These are phyloP conservation scores for Adenanthera pavonina DNA, from an alignment of 306 rosid genomes.

Conservation along the genomic window DNA sequence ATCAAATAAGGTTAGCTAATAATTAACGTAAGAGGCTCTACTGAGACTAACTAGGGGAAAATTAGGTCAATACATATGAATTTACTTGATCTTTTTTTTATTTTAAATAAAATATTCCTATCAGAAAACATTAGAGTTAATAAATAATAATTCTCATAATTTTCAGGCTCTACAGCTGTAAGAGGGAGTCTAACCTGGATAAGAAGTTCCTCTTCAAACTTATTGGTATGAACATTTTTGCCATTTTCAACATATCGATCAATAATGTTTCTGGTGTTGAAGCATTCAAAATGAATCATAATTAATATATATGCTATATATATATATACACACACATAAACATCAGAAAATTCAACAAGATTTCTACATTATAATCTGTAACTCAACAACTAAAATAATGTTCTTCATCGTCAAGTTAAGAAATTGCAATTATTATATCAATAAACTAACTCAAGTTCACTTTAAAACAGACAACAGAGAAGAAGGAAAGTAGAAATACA, in stretches of 20 bases:
- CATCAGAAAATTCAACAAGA: neutral
- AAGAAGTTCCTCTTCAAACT: constrained; percentile 32
- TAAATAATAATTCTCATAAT: neutral
- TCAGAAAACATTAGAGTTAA: neutral
- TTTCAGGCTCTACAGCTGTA: neutral
- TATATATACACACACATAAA: neutral
- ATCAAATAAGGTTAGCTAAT: too few species aligned
- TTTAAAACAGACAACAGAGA: neutral
- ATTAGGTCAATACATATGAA: neutral
- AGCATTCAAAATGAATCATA: constrained; percentile 25
- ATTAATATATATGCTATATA: neutral
- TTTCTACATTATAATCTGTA: neutral
- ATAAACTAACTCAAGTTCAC: neutral
- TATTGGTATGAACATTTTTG: constrained; percentile 38
- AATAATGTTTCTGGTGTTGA: constrained; percentile 52
- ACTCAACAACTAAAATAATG: neutral
- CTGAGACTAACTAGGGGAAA: neutral
- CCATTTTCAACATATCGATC: constrained; percentile 42
- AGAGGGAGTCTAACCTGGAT: constrained; percentile 50
- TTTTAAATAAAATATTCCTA: neutral
- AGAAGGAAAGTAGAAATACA: neutral
- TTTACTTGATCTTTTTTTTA: neutral
- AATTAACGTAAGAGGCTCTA: too few species aligned
- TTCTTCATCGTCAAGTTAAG: neutral
- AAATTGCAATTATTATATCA: neutral